phyloP scores from a whole-genome alignment of 805 yeast species.

The Lipomyces starkeyi region DNA sequence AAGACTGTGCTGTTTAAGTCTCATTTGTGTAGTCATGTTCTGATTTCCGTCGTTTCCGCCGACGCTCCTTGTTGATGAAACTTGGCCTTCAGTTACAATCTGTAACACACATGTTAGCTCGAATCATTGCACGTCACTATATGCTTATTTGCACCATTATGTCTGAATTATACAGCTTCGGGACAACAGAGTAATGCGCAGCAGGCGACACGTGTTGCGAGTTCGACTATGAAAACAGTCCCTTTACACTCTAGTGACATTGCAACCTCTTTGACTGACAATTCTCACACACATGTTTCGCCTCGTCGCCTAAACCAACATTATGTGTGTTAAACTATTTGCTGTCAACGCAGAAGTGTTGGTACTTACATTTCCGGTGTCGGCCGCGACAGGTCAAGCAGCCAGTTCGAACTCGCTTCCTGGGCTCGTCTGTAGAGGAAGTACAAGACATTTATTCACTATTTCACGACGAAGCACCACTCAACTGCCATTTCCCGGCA shows the following conservation, averaged over 20 bases:
- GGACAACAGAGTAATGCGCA: conserved; percentile 20
- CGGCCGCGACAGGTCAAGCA: conserved; percentile 29
- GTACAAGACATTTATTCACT: no score
- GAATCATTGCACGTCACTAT: not conserved
- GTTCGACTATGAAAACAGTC: conserved; percentile 21
- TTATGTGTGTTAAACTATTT: not conserved
- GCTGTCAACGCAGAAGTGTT: not conserved
- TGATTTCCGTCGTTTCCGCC: no score
- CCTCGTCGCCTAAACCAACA: conserved; percentile 26
- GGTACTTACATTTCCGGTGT: conserved; percentile 26
- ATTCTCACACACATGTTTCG: conserved; percentile 22
- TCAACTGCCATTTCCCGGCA: no score
- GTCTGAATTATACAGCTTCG: conserved; percentile 7
- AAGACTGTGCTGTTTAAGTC: no score
- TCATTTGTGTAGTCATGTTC: no score
- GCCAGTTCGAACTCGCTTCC: conserved; percentile 27
- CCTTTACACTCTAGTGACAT: conserved; percentile 22
- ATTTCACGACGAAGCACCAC: no score
- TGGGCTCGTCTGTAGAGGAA: no score
- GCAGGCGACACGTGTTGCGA: conserved; percentile 11
- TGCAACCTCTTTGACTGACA: conserved; percentile 14
- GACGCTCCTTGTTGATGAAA: no score
- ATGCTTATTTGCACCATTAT: conserved; percentile 6
- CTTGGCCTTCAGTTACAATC: conserved; percentile 24
- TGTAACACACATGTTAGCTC: conserved; percentile 11